Evolutionary conservation across 2,329 filamentous ascomycete species (phyloP).

Genomic region (Botrytis squamosa): DNA sequence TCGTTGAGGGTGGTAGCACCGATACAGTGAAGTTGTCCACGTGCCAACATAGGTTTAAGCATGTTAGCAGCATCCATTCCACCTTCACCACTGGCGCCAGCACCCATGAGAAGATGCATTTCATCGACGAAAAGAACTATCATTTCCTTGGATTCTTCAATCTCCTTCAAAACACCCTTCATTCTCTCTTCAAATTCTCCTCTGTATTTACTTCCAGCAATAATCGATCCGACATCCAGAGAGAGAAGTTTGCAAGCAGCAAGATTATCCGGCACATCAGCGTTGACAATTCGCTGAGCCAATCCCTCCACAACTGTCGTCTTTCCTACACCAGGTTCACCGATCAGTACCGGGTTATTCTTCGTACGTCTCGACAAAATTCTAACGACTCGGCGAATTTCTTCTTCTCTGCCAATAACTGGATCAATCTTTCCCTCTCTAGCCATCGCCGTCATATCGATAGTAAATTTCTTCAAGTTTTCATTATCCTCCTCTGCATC

Average conservation of each 20-base stretch:
- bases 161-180: conserved; percentile 98
- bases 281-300: conserved; percentile 92
- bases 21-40: conserved; percentile 96
- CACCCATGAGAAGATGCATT: conserved; percentile 97
- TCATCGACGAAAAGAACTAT: conserved; percentile 98
- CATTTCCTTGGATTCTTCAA: conserved; percentile 89
- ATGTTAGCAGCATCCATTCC: conserved; percentile 99
- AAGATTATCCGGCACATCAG: conserved; percentile 92
- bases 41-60: conserved; percentile 95
- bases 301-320: conserved; percentile 97
- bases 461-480: conserved; percentile 96
- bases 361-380: conserved; percentile 93
- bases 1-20: conserved; percentile 93
- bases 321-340: conserved; percentile 97
- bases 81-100: conserved; percentile 88
- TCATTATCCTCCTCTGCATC: conserved; percentile 92
- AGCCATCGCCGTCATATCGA: conserved; percentile 96
- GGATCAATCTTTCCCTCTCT: conserved; percentile 97
- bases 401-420: conserved; percentile 94
- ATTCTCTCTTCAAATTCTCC: conserved; percentile 99
- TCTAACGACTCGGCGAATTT: conserved; percentile 86
- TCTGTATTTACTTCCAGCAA: conserved; percentile 96
- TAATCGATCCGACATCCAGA: conserved; percentile 89
- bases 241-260: conserved; percentile 92
- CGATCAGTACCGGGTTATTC: conserved; percentile 98